These are phyloP conservation scores for Saturnispora serradocipensis DNA, from an alignment of 805 yeast species.

Conservation along the genomic window DNA sequence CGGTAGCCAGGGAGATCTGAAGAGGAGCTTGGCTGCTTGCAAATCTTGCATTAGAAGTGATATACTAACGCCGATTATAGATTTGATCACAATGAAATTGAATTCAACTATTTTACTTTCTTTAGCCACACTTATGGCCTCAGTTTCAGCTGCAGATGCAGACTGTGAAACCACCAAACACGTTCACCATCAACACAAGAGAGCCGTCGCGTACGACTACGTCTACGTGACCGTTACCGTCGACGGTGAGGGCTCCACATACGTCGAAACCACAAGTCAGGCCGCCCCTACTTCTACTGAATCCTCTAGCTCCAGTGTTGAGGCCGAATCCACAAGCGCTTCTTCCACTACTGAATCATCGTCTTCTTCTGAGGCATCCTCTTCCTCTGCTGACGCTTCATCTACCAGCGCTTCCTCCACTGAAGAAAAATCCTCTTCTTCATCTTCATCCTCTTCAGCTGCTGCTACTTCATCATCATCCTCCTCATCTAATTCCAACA, in stretches of 20 bases:
- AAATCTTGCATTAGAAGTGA: not conserved
- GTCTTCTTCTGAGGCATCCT: conserved; percentile 21
- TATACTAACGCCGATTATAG: not conserved
- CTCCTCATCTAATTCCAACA: conserved; percentile 28
- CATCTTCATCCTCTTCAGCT: conserved; percentile 16
- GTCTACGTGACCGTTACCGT: conserved; percentile 47
- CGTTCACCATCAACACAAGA: conserved; percentile 53
- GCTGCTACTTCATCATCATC: conserved; percentile 23
- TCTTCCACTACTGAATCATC: conserved; percentile 12
- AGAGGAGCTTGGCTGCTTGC: not conserved
- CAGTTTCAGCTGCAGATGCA: conserved; percentile 21
- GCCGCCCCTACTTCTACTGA: conserved; percentile 16
- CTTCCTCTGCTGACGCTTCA: conserved; percentile 21
- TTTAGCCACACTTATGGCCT: conserved; percentile 20
- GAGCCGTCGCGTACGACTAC: conserved; percentile 42
- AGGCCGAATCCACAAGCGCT: not conserved
- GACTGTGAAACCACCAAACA: conserved; percentile 39
- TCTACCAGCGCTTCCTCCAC: conserved; percentile 16
- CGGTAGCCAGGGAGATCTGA: not conserved
- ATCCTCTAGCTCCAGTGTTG: conserved; percentile 27
- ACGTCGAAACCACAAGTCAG: conserved; percentile 22
- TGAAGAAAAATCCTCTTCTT: conserved; percentile 8
- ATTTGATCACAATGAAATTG: conserved; percentile 17
- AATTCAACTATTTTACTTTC: conserved; percentile 19
- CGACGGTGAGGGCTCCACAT: conserved; percentile 38